These are phyloP conservation scores for Chlorencoelia australis DNA, from an alignment of 2,329 filamentous ascomycete genomes.

Conservation along the genomic window DNA sequence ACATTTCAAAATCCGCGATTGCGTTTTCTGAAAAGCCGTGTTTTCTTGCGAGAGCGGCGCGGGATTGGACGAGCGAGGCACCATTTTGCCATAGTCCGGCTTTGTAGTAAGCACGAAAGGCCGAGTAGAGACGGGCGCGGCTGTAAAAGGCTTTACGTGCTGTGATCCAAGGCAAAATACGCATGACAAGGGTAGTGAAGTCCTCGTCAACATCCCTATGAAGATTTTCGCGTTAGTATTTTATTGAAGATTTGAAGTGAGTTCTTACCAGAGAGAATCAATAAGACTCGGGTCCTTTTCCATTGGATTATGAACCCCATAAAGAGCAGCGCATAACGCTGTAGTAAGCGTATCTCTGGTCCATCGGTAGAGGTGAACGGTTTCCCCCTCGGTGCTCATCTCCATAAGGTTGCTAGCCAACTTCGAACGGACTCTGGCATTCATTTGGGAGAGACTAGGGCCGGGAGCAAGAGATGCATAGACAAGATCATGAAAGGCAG, in stretches of 20 bases:
- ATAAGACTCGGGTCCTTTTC: conserved; percentile 27
- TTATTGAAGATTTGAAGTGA: not conserved
- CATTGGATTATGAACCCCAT: conserved; percentile 36
- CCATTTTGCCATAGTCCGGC: conserved; percentile 23
- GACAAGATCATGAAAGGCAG: conserved; percentile 30
- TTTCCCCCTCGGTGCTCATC: conserved; percentile 24
- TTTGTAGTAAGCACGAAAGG: conserved; percentile 24
- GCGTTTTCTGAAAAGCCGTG: conserved; percentile 25
- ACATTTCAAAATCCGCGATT: conserved; percentile 28
- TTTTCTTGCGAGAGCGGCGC: conserved; percentile 24
- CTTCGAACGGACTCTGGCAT: conserved; percentile 29
- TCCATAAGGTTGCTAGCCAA: conserved; percentile 27
- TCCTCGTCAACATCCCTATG: conserved; percentile 25
- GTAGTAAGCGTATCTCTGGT: conserved; percentile 31
- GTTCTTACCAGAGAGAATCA: conserved; percentile 29
- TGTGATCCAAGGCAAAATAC: conserved; percentile 26
- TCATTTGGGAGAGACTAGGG: conserved; percentile 30
- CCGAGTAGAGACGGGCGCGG: conserved; percentile 31
- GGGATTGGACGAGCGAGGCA: conserved; percentile 22
- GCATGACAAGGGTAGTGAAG: conserved; percentile 24
- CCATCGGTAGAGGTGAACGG: conserved; percentile 31
- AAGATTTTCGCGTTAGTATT: conserved; percentile 7
- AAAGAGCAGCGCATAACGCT: conserved; percentile 34
- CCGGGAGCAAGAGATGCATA: conserved; percentile 27
- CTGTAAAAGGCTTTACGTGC: conserved; percentile 26